Evolutionary conservation across 1,284 basidiomycete genomes (phyloP).

Genomic region (Cutaneotrichosporon sp.): DNA sequence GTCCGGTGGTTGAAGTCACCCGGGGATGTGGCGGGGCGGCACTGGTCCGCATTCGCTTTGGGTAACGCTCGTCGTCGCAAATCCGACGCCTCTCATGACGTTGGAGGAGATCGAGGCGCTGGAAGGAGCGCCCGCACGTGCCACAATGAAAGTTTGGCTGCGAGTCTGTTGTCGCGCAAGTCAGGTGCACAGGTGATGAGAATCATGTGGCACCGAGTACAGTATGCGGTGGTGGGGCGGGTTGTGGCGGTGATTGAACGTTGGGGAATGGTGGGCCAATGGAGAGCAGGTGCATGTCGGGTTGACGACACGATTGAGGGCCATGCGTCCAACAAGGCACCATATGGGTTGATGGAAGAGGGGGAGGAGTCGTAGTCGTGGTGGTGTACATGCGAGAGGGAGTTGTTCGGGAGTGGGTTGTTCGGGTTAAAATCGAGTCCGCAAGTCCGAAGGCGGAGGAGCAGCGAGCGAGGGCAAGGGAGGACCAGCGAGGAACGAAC

Average conservation of each 20-base stretch:
- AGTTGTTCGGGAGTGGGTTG: background rate
- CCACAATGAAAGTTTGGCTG: conserved; percentile 33
- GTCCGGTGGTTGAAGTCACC: background rate
- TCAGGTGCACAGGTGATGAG: background rate
- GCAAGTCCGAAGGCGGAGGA: background rate
- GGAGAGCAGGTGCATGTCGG: too few relatives aligned
- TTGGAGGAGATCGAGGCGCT: conserved; percentile 42
- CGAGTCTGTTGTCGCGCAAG: conserved; percentile 27
- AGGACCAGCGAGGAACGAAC: too few relatives aligned
- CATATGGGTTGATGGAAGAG: background rate
- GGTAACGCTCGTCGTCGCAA: conserved; percentile 33
- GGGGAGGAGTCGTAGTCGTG: background rate
- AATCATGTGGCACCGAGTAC: background rate
- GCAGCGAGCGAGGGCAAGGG: too few relatives aligned
- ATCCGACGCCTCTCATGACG: conserved; percentile 45
- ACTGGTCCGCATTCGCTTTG: conserved; percentile 15
- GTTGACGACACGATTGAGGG: background rate
- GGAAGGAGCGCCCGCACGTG: conserved; percentile 38
- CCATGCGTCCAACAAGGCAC: background rate
- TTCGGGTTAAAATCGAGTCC: background rate
- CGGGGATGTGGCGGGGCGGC: background rate
- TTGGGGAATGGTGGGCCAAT: background rate
- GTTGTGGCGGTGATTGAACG: background rate
- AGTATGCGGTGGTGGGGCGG: background rate
- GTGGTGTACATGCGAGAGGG: background rate